These are phyloP conservation scores for Truncatella angustata DNA, from an alignment of 2,329 filamentous ascomycete species.

Conservation along the genomic window DNA sequence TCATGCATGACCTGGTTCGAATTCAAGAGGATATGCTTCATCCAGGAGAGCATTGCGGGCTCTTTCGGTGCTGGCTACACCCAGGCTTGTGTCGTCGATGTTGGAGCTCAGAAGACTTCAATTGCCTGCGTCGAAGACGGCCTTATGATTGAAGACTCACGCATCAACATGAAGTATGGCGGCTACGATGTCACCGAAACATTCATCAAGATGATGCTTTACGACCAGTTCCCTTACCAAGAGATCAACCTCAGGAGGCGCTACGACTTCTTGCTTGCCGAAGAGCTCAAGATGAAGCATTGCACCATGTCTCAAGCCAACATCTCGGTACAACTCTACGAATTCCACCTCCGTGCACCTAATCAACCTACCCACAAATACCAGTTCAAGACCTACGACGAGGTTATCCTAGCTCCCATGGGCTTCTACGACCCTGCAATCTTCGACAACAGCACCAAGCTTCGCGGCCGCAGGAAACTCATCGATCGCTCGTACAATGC, in stretches of 20 bases:
- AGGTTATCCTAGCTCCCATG: slow-evolving; percentile 91
- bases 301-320: slow-evolving; percentile 89
- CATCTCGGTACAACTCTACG: slow-evolving; percentile 82
- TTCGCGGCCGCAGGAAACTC: slow-evolving; percentile 74
- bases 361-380: slow-evolving; percentile 91
- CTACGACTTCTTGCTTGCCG: slow-evolving; percentile 89
- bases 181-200: slow-evolving; percentile 91
- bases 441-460: slow-evolving; percentile 80
- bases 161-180: slow-evolving; percentile 92
- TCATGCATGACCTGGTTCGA: slow-evolving; percentile 87
- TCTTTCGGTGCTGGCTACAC: slow-evolving; percentile 95
- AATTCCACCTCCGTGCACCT: slow-evolving; percentile 86
- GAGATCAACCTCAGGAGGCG: slow-evolving; percentile 89
- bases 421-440: slow-evolving; percentile 88
- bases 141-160: slow-evolving; percentile 89
- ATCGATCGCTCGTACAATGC: slow-evolving; percentile 88
- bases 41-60: slow-evolving; percentile 92
- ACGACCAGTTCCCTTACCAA: slow-evolving; percentile 90
- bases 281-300: slow-evolving; percentile 91
- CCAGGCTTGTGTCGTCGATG: slow-evolving; percentile 90
- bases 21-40: slow-evolving; percentile 86
- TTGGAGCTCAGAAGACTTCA: slow-evolving; percentile 96
- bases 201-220: slow-evolving; percentile 97
- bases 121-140: slow-evolving; percentile 97
- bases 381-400: slow-evolving; percentile 95